Base-by-base conservation (phyloP, 768 basidiomycete species). In the Auricularia sp. region DNA sequence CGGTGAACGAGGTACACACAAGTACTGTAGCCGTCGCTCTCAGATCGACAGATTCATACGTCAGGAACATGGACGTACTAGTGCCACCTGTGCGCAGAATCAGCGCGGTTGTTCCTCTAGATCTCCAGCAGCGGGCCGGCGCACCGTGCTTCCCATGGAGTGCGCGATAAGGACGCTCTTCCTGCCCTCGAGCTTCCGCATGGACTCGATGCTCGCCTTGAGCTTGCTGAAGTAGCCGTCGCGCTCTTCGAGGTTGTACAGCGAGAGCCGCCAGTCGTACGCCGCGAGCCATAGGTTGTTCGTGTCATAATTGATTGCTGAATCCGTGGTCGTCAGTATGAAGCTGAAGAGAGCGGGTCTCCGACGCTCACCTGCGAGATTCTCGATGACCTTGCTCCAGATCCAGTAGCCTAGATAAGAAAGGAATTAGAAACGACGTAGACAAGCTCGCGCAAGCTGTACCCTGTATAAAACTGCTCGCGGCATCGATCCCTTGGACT, bases 311-410 rank as follows among this genome's bases (percentile, higher is more conserved):
- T 88, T 89, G 21, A 98, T 83, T 1, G 88, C 92, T 0, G 96
- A 94, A 33, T n/a, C 14, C 11, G 39, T 14, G 0, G 12, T 7
- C 12, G 56, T 59, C 29, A 34, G 21, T 18, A 51, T 18, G 21
- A 51, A 8, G 6, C 56, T 59, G 56, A 7, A 8, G 33, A 10
- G 7, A 6, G 11, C 8, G 34, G 23, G 23, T n/a, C 21, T 59
- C 4, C 34, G 6, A 34, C 23, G 11, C 56, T 10, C 10, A 59
- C 56, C 56, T 59, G 56, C 56, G 2, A 98, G 81, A 69, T 99
- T 98, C 74, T 98, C 91, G 10, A 98, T 85, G 62, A 97, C 90
- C 74, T 95, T 94, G 1, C 88, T 86, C 92, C 93, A 96, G 62
- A 96, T 85, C 95, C 94, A 98, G 72, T 94, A 99, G 1, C 95